Conservation (phyloP, 2,329 filamentous ascomycete species). For the Sclerotinia glacialis region DNA sequence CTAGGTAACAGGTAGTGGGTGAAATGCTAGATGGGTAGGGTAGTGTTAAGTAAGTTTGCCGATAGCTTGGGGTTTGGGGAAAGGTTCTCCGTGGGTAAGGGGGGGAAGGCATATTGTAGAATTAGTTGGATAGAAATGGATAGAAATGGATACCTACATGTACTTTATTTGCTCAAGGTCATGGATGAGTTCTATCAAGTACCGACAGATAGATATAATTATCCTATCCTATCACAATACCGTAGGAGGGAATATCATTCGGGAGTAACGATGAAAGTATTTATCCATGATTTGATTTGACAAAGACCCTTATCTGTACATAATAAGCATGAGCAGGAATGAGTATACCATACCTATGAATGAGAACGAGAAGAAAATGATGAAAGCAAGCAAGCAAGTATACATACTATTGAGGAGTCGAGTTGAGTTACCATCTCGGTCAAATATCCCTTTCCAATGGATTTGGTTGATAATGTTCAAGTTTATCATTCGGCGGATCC, state of each 20-base stretch:
- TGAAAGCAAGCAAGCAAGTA: too few relatives aligned
- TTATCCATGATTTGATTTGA: neutral
- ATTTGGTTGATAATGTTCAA: neutral
- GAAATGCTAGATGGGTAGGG: neutral
- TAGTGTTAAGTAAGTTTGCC: neutral
- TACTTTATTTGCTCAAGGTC: neutral
- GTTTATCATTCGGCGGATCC: neutral
- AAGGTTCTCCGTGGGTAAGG: neutral
- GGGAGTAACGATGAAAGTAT: neutral
- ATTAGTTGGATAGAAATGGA: neutral
- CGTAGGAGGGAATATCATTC: neutral
- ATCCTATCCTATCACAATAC: neutral
- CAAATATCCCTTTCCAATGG: neutral
- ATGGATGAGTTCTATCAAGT: neutral
- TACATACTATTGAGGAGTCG: too few relatives aligned
- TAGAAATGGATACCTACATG: neutral
- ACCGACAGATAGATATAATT: conserved; percentile 1
- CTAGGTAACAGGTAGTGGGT: too few relatives aligned
- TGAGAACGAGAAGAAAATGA: too few relatives aligned
- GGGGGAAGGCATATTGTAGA: neutral
- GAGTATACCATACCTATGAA: too few relatives aligned
- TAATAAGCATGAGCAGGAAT: too few relatives aligned
- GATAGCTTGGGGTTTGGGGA: conserved; percentile 11
- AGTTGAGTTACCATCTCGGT: too few relatives aligned
- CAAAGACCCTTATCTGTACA: too few relatives aligned